Evolutionary conservation across 2,329 filamentous ascomycete genomes (phyloP).

Genomic region (Macrophomina tecta): DNA sequence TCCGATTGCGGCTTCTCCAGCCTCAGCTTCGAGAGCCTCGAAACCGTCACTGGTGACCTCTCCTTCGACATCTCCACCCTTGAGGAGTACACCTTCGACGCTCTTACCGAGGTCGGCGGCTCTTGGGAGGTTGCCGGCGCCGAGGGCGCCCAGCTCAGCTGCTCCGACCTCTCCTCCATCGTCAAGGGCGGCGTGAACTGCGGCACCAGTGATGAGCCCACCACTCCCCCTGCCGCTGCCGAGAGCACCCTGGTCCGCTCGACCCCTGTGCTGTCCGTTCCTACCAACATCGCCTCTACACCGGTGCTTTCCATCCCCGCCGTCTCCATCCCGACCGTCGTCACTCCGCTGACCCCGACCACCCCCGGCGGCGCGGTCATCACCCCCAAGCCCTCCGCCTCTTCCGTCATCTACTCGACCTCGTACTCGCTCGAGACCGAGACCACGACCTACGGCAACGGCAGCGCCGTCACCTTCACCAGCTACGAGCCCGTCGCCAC

Average conservation of each 20-base stretch:
- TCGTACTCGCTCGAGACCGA: neutral
- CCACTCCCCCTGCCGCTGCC: neutral
- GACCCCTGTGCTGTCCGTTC: constrained; percentile 7
- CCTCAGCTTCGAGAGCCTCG: constrained; percentile 17
- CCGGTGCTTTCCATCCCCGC: constrained; percentile 6
- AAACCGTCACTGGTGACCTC: constrained; percentile 32
- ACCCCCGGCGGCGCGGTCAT: neutral
- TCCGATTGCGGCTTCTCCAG: constrained; percentile 18
- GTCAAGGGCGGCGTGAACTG: constrained; percentile 10
- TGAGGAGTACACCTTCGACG: constrained; percentile 2
- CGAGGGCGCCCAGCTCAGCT: neutral
- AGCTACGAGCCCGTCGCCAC: neutral
- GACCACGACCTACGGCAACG: constrained; percentile 17
- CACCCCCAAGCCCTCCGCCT: neutral
- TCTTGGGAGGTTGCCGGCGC: constrained; percentile 5
- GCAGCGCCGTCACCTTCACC: constrained; percentile 9
- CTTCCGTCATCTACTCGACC: neutral
- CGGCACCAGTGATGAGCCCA: constrained; percentile 7
- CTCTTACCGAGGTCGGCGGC: constrained; percentile 9
- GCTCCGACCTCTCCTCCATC: neutral
- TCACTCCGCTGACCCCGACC: neutral
- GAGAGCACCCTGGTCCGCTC: constrained; percentile 7
- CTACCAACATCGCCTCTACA: constrained; percentile 14
- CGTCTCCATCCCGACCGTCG: constrained; percentile 7
- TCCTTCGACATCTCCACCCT: neutral